Base-by-base conservation (phyloP, 2,329 filamentous ascomycete genomes). In the Thyridium curvatum region DNA sequence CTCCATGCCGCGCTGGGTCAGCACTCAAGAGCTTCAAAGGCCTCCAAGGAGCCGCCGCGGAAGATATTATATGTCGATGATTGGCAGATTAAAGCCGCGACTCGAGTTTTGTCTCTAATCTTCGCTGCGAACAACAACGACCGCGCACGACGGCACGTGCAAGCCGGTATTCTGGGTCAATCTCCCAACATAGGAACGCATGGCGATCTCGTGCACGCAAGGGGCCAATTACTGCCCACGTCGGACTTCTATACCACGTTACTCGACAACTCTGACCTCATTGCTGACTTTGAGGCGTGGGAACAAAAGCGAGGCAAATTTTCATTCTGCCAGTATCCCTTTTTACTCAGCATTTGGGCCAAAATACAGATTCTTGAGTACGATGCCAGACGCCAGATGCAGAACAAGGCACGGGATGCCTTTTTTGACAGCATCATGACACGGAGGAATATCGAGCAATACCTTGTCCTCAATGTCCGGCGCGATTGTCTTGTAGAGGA, bases 361-460 rank as follows among this genome's bases (percentile, higher is more conserved):
- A 96, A 96, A 61, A 94, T 93, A 42, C 84, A 84, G 47, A 91
- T 95, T 34, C 69, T 95, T 51, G 88, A 95, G 54, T 78, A 94
- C 52, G 90, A 96, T 59, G 86, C 88, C 8, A 79, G 82, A 45
- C 77, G 89, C 8, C 88, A 95, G 59, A 95, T 95, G 89, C 82
- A 88, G 53, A 80, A 79, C 46, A 91, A 88, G 58, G 89, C 89
- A 9, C 75, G 89, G 36, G 86, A 95, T 54, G 88, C 89, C 3
- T 94, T 94, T 59, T 94, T 95, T 54, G 84, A 90, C 57, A 91
- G 84, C 54, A 89, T 96, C 48, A 73, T 94, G 61, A 85, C 76
- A 28, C 77, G 80, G 36, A 81, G 80, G 51, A 78, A 73, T 21
- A 77, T 88, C 39, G 86, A 84, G 42, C 85, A 90, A 53, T 85